Evolutionary conservation across 2,329 filamentous ascomycete genomes (phyloP).

Genomic region (Apiospora hydei): DNA sequence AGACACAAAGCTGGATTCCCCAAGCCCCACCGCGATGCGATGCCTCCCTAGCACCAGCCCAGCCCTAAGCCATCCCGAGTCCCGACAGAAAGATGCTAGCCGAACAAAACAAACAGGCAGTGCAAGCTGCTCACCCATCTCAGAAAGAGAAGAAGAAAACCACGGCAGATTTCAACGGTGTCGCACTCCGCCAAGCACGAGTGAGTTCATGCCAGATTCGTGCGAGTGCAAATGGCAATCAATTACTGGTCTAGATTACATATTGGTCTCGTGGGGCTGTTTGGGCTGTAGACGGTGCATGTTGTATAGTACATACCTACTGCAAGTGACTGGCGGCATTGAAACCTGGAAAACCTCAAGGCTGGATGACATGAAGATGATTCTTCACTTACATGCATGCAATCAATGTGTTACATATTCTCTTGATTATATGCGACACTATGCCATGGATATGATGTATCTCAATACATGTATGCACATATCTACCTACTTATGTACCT

Average conservation of each 20-base stretch:
- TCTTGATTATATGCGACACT: background rate
- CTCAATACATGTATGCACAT: too few relatives aligned
- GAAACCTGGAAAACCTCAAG: background rate
- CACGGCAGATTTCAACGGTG: background rate
- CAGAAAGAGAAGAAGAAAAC: background rate
- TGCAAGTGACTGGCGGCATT: background rate
- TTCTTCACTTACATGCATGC: background rate
- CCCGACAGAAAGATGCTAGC: conserved; percentile 11
- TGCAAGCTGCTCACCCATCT: conserved; percentile 6
- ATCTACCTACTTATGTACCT: too few relatives aligned
- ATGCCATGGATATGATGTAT: too few relatives aligned
- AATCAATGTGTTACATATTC: background rate
- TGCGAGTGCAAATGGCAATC: background rate
- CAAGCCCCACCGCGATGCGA: background rate
- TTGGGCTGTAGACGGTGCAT: background rate
- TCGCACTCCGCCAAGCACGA: background rate
- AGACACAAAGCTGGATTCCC: background rate
- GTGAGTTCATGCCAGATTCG: background rate
- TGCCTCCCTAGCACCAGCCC: conserved; percentile 9
- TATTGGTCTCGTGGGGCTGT: background rate
- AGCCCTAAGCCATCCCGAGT: conserved; percentile 14
- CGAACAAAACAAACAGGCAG: conserved; percentile 1
- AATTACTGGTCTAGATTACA: background rate
- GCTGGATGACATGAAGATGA: background rate
- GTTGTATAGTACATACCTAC: too few relatives aligned